These are phyloP conservation scores for Cyberlindnera saturnus DNA, from an alignment of 805 yeast genomes.

Conservation along the genomic window DNA sequence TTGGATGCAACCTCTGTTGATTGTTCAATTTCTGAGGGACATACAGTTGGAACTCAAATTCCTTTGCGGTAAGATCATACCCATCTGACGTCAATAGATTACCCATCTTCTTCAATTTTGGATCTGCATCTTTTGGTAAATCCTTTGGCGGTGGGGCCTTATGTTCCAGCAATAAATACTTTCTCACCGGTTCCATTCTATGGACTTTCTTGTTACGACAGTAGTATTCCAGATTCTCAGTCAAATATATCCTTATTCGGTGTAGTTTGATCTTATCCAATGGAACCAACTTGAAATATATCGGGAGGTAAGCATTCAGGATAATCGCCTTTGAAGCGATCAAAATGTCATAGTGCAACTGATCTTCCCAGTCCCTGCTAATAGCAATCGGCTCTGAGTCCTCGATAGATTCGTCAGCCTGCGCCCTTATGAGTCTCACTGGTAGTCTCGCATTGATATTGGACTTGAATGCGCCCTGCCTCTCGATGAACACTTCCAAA, in stretches of 20 bases:
- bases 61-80: constrained; percentile 63
- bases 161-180: constrained; percentile 75
- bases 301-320: constrained; percentile 75
- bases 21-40: constrained; percentile 67
- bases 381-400: constrained; percentile 92
- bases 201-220: constrained; percentile 84
- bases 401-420: constrained; percentile 73
- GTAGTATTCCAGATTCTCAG: constrained; percentile 88
- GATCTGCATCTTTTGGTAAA: constrained; percentile 26
- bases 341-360: constrained; percentile 81
- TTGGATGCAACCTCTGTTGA: constrained; percentile 67
- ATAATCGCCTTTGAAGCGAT: constrained; percentile 87
- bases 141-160: constrained; percentile 46
- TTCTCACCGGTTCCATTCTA: constrained; percentile 83
- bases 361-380: constrained; percentile 90
- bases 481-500: constrained; percentile 62
- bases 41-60: constrained; percentile 79
- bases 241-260: constrained; percentile 74
- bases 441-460: constrained; percentile 60
- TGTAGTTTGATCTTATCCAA: constrained; percentile 81
- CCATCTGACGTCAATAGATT: constrained; percentile 31
- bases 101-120: constrained; percentile 36
- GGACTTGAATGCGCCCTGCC: constrained; percentile 83
- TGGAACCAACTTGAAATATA: constrained; percentile 80
- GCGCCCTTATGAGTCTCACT: constrained; percentile 65